phyloP scores from a whole-genome alignment of 257 asterid species.

The Sherardia arvensis region DNA sequence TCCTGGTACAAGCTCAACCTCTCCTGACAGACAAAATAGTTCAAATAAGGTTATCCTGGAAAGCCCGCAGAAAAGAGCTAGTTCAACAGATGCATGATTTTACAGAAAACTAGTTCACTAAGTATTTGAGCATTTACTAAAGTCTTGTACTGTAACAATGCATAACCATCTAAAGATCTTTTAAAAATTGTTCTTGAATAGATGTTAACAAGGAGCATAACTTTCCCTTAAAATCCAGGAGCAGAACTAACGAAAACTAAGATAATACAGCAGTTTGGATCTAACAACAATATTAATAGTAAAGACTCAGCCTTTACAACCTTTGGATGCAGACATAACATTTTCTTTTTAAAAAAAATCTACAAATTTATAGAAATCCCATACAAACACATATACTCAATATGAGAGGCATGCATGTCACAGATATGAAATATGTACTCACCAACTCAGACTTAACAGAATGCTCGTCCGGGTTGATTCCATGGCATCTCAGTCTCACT shows the following conservation, averaged over 20 bases:
- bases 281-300: neutral
- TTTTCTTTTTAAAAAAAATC: too few relatives aligned
- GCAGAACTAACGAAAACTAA: neutral
- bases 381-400: neutral
- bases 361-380: neutral
- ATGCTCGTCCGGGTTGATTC: constrained; percentile 74
- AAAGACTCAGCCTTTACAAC: too few relatives aligned
- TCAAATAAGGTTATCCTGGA: neutral
- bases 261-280: neutral
- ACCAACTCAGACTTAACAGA: constrained; percentile 73
- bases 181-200: neutral
- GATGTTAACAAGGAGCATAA: neutral
- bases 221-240: neutral
- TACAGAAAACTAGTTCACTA: too few relatives aligned
- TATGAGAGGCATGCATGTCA: neutral
- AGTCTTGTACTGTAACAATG: too few relatives aligned
- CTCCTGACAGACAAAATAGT: constrained; percentile 43
- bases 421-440: constrained; percentile 17
- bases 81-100: too few relatives aligned
- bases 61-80: neutral
- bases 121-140: too few relatives aligned
- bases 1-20: constrained; percentile 72
- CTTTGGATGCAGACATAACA: too few relatives aligned
- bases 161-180: neutral
- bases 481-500: constrained; percentile 95